Conservation (phyloP, 441 rosid genomes). For the Syzygium syzygioides region DNA sequence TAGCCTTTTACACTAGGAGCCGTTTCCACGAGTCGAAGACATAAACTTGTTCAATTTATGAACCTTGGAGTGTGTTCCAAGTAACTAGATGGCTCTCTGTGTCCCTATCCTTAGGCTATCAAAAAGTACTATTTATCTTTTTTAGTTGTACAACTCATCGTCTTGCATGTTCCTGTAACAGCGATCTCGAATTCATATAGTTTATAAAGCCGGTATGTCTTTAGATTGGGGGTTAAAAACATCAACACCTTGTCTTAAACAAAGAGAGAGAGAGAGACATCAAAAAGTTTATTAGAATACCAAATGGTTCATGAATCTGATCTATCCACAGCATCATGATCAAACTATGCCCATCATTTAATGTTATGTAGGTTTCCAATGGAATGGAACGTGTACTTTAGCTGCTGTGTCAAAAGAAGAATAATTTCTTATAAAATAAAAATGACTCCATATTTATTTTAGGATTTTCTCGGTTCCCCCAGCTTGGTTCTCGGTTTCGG, state of each 20-base stretch:
- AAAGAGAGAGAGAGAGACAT: neutral
- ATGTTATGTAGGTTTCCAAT: neutral
- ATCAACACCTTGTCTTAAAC: neutral
- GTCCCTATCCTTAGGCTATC: neutral
- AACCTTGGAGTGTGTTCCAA: neutral
- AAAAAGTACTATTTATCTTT: no score
- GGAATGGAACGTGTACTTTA: neutral
- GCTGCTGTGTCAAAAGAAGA: neutral
- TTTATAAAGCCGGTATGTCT: no score
- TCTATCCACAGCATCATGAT: neutral
- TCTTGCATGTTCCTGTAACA: neutral
- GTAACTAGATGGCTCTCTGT: neutral
- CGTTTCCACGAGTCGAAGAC: neutral
- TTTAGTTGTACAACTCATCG: neutral
- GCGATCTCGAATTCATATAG: neutral
- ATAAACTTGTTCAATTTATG: neutral
- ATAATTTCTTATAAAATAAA: no score
- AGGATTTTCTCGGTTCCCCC: neutral
- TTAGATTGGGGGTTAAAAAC: neutral
- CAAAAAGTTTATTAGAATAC: neutral
- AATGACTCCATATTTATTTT: neutral
- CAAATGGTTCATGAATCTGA: neutral
- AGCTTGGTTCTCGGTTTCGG: rapidly evolving
- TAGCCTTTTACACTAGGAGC: neutral
- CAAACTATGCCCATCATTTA: neutral